Conservation (phyloP, 768 basidiomycete species). For the Xerocomellus chrysenteron region DNA sequence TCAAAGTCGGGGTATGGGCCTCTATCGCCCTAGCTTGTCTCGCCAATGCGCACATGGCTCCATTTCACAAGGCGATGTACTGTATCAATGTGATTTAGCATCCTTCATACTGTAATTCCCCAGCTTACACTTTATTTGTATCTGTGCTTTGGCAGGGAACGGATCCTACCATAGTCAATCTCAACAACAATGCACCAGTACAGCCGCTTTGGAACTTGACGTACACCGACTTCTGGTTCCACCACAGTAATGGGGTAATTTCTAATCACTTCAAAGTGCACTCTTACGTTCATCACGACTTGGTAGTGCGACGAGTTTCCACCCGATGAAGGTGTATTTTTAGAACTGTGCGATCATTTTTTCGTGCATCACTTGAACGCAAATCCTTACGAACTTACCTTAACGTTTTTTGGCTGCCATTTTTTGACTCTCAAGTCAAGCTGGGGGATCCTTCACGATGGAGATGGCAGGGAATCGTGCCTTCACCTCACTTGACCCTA, state of each 20-base stretch:
- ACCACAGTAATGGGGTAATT: background rate
- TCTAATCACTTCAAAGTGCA: background rate
- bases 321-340: background rate
- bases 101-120: background rate
- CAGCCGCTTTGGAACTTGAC: background rate
- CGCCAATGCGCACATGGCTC: background rate
- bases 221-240: constrained; percentile 6
- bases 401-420: background rate
- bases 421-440: background rate
- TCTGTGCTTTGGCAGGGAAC: constrained; percentile 5
- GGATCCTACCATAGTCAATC: background rate
- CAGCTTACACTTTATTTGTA: background rate
- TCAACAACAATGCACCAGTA: background rate
- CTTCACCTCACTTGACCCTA: background rate
- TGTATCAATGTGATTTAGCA: constrained; percentile 2
- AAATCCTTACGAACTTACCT: background rate
- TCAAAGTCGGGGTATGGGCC: background rate
- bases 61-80: background rate
- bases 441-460: background rate
- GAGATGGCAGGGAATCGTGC: constrained; percentile 9
- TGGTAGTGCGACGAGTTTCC: constrained; percentile 1
- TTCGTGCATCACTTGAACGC: background rate
- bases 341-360: constrained; percentile 11
- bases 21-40: constrained; percentile 13
- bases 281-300: background rate